Evolutionary conservation across 192 early-diverging fungal species (phyloP), one percentile per base, ranked within the genome.

Genomic region (Funneliformis geosporum): DNA sequence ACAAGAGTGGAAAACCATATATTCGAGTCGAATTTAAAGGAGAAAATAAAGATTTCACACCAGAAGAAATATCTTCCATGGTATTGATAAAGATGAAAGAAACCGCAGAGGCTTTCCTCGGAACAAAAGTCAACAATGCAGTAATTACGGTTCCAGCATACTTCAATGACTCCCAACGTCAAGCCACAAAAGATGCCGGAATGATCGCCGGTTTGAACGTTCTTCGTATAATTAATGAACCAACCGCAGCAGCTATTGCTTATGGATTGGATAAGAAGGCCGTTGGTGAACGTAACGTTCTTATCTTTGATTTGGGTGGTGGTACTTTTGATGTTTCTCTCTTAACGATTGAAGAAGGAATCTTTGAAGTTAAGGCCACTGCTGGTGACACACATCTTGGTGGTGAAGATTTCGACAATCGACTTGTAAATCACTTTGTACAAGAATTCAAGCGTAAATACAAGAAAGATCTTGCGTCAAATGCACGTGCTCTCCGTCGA

Each of bases 291-390:
- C 90, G 90, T 87, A 96, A 96, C 87, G 93, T 97, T 39, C 92
- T 97, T 73, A 55, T 55, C 16, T 55, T 55, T n/a, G 50, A 55
- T 55, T 55, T 55, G 16, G 50, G 50, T n/a, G 50, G 93, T 83
- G 96, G 96, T 86, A 97, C 96, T 62, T 98, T 97, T 82, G 97
- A 97, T 88, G 97, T 97, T 66, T 98, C 97, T 61, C 94, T 97
- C 71, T 88, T 97, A 68, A 92, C 93, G 73, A 97, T 97, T 78
- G 50, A 55, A 55, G 50, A 55, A 55, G 50, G 50, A 55, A 55
- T 55, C 21, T 55, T 55, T 6, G 50, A 96, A 97, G 96, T 98
- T 84, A 94, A 95, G 90, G 94, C 97, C 84, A 98, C 96, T 46
- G 95, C 96, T 73, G 97, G 96, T 91, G 96, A 98, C 88, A 98